Percentiles rank a stretch among this genome's conserved stretches.
Conservation (phyloP, 768 basidiomycete genomes). For the Leucosporidium creatinivorum region DNA sequence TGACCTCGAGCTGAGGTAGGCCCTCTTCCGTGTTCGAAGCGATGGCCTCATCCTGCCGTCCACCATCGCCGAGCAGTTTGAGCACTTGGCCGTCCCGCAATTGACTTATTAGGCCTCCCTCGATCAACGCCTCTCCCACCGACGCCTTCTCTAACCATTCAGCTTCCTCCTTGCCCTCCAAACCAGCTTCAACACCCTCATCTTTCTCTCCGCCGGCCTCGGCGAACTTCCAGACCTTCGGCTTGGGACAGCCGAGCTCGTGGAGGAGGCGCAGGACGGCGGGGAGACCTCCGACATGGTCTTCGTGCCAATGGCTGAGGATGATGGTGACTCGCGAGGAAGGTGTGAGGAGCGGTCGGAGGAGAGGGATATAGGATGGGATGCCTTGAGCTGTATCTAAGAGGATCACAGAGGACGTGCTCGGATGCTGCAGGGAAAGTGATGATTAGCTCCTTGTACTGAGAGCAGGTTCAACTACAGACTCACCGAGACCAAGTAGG, state of each 20-base stretch:
- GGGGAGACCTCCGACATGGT: slow-evolving; percentile 73
- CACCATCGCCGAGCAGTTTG: not conserved
- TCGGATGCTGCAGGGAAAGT: slow-evolving; percentile 5
- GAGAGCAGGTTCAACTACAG: slow-evolving; percentile 47
- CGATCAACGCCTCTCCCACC: not conserved
- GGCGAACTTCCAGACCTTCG: slow-evolving; percentile 44
- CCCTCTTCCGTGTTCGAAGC: not conserved
- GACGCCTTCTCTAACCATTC: not conserved
- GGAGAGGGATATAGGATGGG: slow-evolving; percentile 58
- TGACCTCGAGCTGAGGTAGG: slow-evolving; percentile 49
- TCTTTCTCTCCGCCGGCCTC: not conserved
- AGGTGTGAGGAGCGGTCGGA: slow-evolving; percentile 41
- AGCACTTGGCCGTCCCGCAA: not conserved
- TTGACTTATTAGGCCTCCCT: not conserved
- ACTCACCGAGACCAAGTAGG: slow-evolving; percentile 60
- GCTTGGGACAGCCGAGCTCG: slow-evolving; percentile 48
- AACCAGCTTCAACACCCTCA: slow-evolving; percentile 9
- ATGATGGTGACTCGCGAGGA: slow-evolving; percentile 76
- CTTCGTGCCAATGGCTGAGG: slow-evolving; percentile 81
- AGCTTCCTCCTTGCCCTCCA: too few relatives aligned
- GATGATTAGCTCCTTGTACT: not conserved
- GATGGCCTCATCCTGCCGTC: not conserved
- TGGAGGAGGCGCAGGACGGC: slow-evolving; percentile 61
- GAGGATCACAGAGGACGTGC: slow-evolving; percentile 46
- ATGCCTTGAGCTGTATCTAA: slow-evolving; percentile 76